Conservation (phyloP, 164 flowering plant genomes). For the Cinnamomum micranthum region DNA sequence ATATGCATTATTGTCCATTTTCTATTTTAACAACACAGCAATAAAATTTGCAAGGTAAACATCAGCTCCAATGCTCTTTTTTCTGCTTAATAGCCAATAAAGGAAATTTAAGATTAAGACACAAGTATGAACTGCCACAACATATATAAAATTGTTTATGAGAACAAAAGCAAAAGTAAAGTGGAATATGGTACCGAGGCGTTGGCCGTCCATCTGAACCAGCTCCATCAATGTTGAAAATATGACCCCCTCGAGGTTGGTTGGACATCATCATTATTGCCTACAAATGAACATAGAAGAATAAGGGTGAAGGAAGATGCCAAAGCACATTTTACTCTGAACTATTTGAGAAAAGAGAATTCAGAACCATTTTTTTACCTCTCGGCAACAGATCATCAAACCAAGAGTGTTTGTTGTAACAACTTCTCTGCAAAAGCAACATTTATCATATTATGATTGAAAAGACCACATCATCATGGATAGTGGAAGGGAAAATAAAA, state of each 20-base stretch:
- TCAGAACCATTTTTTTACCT: conserved; percentile 51
- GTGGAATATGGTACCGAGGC: conserved; percentile 51
- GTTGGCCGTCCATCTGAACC: conserved; percentile 99
- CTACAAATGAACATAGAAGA: conserved; percentile 30
- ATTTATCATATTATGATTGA: neutral
- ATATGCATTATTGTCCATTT: too few species aligned
- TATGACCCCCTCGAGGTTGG: conserved; percentile 88
- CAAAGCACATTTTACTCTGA: neutral
- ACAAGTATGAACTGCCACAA: neutral
- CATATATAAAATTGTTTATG: neutral
- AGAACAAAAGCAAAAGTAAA: neutral
- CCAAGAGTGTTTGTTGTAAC: conserved; percentile 94
- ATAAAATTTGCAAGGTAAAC: too few species aligned
- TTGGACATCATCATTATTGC: conserved; percentile 88
- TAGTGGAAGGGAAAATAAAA: neutral
- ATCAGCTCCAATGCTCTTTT: conserved; percentile 1
- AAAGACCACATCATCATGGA: neutral
- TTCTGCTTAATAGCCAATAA: neutral
- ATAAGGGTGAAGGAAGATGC: neutral
- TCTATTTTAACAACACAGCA: too few species aligned
- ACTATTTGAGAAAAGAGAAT: neutral
- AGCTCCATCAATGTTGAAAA: conserved; percentile 98
- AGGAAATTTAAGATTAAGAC: neutral
- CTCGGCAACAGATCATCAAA: conserved; percentile 94
- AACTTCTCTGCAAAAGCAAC: conserved; percentile 65